Conservation (phyloP, 2,329 filamentous ascomycete genomes). For the Neophaeococcomyces aloes region DNA sequence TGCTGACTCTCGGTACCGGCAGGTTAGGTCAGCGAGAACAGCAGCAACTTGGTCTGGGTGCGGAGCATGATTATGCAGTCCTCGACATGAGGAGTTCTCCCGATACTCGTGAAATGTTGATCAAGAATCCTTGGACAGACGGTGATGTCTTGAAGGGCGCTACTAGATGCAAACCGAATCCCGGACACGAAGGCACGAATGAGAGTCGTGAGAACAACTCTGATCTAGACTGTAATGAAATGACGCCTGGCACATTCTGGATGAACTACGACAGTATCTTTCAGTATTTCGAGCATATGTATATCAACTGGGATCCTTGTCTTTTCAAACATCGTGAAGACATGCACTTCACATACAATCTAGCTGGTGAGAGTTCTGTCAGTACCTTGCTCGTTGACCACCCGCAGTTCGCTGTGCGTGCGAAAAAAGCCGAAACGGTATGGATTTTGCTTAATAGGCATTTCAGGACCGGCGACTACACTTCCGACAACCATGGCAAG, state of each 20-base stretch:
- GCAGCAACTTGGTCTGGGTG: constrained; percentile 66
- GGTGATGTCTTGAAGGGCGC: constrained; percentile 38
- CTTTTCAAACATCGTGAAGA: constrained; percentile 76
- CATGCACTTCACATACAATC: constrained; percentile 77
- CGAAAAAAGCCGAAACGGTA: constrained; percentile 49
- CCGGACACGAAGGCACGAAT: constrained; percentile 7
- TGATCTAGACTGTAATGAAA: constrained; percentile 10
- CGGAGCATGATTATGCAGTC: constrained; percentile 90
- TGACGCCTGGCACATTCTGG: constrained; percentile 72
- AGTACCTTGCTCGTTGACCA: constrained; percentile 44
- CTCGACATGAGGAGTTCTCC: constrained; percentile 60
- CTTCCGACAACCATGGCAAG: constrained; percentile 38
- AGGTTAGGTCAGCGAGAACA: constrained; percentile 68
- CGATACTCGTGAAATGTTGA: constrained; percentile 57
- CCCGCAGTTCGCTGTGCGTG: constrained; percentile 48
- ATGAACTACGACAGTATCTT: constrained; percentile 78
- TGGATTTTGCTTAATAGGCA: constrained; percentile 85
- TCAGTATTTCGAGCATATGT: constrained; percentile 90
- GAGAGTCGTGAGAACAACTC: constrained; percentile 2
- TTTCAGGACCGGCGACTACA: constrained; percentile 59
- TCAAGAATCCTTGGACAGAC: constrained; percentile 95
- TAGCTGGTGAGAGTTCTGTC: constrained; percentile 30
- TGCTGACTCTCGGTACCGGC: constrained; percentile 84
- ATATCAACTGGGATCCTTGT: constrained; percentile 91
- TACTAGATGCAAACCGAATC: constrained; percentile 16